Conservation (phyloP, 1,284 basidiomycete species). For the Hortiboletus rubellus region DNA sequence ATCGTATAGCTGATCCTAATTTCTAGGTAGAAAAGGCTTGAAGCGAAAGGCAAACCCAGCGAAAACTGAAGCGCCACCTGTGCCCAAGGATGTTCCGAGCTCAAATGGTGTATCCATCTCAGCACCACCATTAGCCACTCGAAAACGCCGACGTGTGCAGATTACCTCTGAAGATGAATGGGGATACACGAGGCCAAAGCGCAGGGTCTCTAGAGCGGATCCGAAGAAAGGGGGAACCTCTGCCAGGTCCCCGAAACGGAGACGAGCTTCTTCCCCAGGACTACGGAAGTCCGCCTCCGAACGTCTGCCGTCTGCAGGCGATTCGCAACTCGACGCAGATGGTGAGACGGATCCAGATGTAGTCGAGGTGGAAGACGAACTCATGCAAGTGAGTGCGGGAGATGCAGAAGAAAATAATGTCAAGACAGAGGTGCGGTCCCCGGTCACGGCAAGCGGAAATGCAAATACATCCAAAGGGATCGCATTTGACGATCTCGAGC, state of each 20-base stretch:
- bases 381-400: conserved; percentile 30
- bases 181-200: conserved; percentile 12
- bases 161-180: conserved; percentile 4
- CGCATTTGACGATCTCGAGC: conserved; percentile 31
- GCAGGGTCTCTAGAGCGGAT: conserved; percentile 10
- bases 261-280: conserved; percentile 32
- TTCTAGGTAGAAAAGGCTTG: conserved; percentile 17
- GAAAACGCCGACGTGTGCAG: conserved; percentile 29
- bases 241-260: conserved; percentile 16
- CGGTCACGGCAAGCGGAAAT: background rate
- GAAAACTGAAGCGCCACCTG: conserved; percentile 1
- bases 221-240: conserved; percentile 9
- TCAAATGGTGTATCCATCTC: conserved; percentile 17
- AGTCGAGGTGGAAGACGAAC: conserved; percentile 35
- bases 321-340: conserved; percentile 37
- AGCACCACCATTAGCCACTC: conserved; percentile 17
- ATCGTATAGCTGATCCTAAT: conserved; percentile 5
- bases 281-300: conserved; percentile 16
- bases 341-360: conserved; percentile 36
- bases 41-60: conserved; percentile 25
- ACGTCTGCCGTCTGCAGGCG: conserved; percentile 28
- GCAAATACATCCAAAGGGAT: conserved; percentile 2
- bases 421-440: background rate
- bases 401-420: conserved; percentile 19
- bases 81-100: conserved; percentile 11